phyloP scores from a whole-genome alignment of 495 filamentous ascomycete species.

The Hypomontagnella submonticulosa region DNA sequence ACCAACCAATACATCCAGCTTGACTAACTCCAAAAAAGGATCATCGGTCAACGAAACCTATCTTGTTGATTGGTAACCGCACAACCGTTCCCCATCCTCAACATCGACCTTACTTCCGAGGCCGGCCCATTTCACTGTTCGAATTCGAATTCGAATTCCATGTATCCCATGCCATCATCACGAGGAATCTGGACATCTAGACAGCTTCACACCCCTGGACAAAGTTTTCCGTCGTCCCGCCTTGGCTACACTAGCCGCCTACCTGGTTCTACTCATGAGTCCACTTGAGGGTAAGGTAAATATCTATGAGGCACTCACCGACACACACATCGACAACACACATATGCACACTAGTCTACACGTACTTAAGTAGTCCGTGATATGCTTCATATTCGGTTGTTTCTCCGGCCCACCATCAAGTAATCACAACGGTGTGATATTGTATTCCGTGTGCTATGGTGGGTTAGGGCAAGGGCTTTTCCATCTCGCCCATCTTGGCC shows the following conservation, averaged over 20 bases:
- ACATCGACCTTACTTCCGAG: slow-evolving; percentile 25
- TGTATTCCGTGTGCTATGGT: slow-evolving; percentile 11
- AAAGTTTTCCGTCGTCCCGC: slow-evolving; percentile 6
- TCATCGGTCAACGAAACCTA: slow-evolving; percentile 33
- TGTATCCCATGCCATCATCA: no score
- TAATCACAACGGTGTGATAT: slow-evolving; percentile 35
- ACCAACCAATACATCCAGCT: slow-evolving; percentile 38
- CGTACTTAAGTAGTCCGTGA: slow-evolving; percentile 10
- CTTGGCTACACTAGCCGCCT: slow-evolving; percentile 18
- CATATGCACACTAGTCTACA: slow-evolving; percentile 1
- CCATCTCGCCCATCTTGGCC: background rate
- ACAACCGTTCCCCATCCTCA: slow-evolving; percentile 20
- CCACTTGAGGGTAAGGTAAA: slow-evolving; percentile 18
- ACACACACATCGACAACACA: no score
- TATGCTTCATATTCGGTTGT: slow-evolving; percentile 9
- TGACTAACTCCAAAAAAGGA: slow-evolving; percentile 27
- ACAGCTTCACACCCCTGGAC: no score
- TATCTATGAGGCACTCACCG: slow-evolving; percentile 18
- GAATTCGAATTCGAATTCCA: no score
- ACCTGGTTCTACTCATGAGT: slow-evolving; percentile 19
- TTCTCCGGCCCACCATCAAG: slow-evolving; percentile 30
- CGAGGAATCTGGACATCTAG: no score
- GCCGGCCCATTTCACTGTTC: slow-evolving; percentile 8
- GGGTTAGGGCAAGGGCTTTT: slow-evolving; percentile 45
- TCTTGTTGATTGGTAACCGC: slow-evolving; percentile 31